Base-by-base conservation (phyloP, 2,329 filamentous ascomycete genomes). In the Apiospora koreana region DNA sequence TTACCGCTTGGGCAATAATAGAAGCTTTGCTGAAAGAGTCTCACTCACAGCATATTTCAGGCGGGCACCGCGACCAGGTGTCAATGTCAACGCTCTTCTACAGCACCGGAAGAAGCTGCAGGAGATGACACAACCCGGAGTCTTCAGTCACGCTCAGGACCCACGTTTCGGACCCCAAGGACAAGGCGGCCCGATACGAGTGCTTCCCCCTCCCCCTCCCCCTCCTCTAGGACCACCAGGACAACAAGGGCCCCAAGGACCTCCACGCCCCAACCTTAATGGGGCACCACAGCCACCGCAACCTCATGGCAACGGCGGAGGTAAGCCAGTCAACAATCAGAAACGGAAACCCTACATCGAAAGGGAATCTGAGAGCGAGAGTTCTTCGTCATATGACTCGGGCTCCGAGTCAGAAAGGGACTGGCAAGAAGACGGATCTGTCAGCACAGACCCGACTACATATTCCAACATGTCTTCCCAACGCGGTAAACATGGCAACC, bases 31-130 rank as follows among this genome's bases (percentile, higher is more conserved):
- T 18, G 82, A 86, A 72, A 80, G 81, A 12, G 73, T 81, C 10
- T 81, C 82, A 12, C 76, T 87, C 54, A 85, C 80, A 1, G 82
- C 81, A 14, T 87, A 86, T 75, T 87, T 85, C 74, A 83, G 82
- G 73, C 79, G 82, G 10, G 76, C 77, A 3, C 84, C 83, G 1
- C 78, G 76, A 28, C 71, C 73, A 0, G 77, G 77, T 1, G 79
- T 79, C 8, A 75, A 81, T 41, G 73, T 79, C n/a, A 12, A 8
- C 1, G 66, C 42, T 43, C 70, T 79, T 7, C 78, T 75, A 68
- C 67, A 74, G 25, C 69, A 69, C 3, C 76, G 70, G 46, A 74
- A 62, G 65, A 71, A 54, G 41, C 18, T 25, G 41, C 45, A 23
- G 28, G 48, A 41, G 35, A 54, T 58, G 41, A 67, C 48, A 46